Conservation (phyloP, 2,329 filamentous ascomycete species). For the Didymella sp. region DNA sequence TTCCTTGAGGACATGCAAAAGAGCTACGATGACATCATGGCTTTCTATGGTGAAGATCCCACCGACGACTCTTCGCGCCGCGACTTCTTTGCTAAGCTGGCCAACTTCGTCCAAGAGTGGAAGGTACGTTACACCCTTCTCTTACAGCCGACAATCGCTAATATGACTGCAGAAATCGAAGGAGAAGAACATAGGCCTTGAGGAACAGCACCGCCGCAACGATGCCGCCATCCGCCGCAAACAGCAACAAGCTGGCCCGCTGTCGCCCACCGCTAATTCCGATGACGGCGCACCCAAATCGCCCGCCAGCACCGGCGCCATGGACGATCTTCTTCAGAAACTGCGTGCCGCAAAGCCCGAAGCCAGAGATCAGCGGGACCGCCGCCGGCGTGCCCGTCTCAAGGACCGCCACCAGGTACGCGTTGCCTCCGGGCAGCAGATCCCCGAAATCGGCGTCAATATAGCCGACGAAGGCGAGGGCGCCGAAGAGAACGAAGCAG, state of each 20-base stretch:
- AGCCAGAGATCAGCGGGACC: conserved; percentile 85
- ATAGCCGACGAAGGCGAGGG: conserved; percentile 51
- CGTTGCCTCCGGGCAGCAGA: conserved; percentile 85
- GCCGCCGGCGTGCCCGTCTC: conserved; percentile 82
- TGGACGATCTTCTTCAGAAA: conserved; percentile 96
- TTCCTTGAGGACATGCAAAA: conserved; percentile 93
- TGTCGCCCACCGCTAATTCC: conserved; percentile 64
- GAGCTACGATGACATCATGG: conserved; percentile 93
- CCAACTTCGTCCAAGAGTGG: conserved; percentile 89
- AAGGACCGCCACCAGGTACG: conserved; percentile 92
- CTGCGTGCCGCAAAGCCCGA: conserved; percentile 91
- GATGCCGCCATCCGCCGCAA: conserved; percentile 94
- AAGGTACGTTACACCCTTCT: conserved; percentile 64
- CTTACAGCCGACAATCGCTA: conserved; percentile 1
- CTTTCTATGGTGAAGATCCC: conserved; percentile 94
- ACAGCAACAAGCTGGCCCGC: conserved; percentile 32
- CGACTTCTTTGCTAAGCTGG: conserved; percentile 95
- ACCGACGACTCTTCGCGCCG: conserved; percentile 89
- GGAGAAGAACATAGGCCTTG: conserved; percentile 85
- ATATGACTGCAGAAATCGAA: conserved; percentile 71
- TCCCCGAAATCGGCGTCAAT: conserved; percentile 74
- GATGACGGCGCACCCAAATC: conserved; percentile 58
- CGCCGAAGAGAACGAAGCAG: conserved; percentile 24
- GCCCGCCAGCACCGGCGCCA: conserved; percentile 81
- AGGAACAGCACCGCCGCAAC: conserved; percentile 83